Conservation (phyloP, 106 monocot species). For the Platanthera zijinensis region DNA sequence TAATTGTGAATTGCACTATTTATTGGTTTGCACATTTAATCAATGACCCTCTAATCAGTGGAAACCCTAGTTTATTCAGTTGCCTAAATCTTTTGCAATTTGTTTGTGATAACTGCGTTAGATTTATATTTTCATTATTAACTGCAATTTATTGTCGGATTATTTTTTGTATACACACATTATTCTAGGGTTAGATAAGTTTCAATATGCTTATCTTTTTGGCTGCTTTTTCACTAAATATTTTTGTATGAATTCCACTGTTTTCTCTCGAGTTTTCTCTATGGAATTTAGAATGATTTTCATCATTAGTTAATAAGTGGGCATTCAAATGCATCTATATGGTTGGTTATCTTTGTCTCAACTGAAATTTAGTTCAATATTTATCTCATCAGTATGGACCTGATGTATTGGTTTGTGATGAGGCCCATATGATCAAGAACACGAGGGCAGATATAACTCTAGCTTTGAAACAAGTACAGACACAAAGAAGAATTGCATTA, state of each 20-base stretch:
- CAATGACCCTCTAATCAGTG: no score
- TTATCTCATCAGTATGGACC: conserved; percentile 52
- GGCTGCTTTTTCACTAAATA: not conserved
- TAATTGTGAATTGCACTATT: no score
- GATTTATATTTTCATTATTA: no score
- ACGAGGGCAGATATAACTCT: conserved; percentile 76
- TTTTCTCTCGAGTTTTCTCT: not conserved
- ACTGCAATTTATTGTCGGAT: no score
- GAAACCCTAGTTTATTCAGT: no score
- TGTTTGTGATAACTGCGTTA: no score
- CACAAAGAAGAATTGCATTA: conserved; percentile 92
- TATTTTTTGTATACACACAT: no score
- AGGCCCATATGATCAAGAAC: conserved; percentile 99
- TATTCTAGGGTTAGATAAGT: no score
- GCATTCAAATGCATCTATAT: not conserved
- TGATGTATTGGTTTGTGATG: conserved; percentile 95
- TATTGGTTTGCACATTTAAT: no score
- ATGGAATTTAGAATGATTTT: not conserved
- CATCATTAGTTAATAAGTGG: not conserved
- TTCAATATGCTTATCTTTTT: no score
- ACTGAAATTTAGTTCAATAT: not conserved
- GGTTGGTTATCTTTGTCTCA: not conserved
- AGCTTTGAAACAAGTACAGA: conserved; percentile 85
- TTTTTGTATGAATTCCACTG: no score
- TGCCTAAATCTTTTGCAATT: no score